Base-by-base conservation (phyloP, 805 yeast species). In the Kazachstania africana region DNA sequence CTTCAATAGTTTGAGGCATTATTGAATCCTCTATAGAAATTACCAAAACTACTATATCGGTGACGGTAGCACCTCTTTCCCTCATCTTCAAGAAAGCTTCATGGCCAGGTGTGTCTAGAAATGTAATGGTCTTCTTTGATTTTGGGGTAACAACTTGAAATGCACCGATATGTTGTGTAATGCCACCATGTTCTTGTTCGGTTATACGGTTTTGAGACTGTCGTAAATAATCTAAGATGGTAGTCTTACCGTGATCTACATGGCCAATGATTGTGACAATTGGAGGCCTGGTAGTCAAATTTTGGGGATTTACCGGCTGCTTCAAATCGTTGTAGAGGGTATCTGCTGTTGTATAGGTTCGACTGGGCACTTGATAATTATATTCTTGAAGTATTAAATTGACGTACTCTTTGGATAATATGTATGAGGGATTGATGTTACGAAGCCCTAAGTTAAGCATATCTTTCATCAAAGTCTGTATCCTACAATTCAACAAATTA, bases 231-330 rank as follows among this genome's bases (percentile, higher is more conserved):
- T 91, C 98, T 34, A 91, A 66, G 37, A 91, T 77, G 0, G 98
- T 88, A 2, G 98, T 91, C 53, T 91, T 91, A 2, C 98, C 98
- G 50, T 91, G 98, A 56, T 91, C 98, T 19, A 91, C 98, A 55
- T 91, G 98, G 3, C 98, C 98, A 97, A 91, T 91, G 32, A 91
- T 82, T 0, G 98, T 87, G 4, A 91, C 96, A 16, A 91, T 78
- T 0, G 98, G 98, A 0, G 98, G 85, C 41, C 97, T 63, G 5
- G 75, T 65, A 27, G 70, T 72, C 39, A 78, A 52, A 15, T 57
- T 47, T 2, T 59, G 64, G 0, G 81, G 70, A 2, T 60, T 50
- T 13, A 48, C 44, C 0, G 75, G 70, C 12, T 69, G 64, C 12
- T 83, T 73, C 39, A 76, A 72, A 32, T 78, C 56, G 38, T 73